A percentile compares a stretch with the other conserved stretches of the same genome.
phyloP scores from a whole-genome alignment of 2,329 filamentous ascomycete species.

The Scedosporium minutisporum region DNA sequence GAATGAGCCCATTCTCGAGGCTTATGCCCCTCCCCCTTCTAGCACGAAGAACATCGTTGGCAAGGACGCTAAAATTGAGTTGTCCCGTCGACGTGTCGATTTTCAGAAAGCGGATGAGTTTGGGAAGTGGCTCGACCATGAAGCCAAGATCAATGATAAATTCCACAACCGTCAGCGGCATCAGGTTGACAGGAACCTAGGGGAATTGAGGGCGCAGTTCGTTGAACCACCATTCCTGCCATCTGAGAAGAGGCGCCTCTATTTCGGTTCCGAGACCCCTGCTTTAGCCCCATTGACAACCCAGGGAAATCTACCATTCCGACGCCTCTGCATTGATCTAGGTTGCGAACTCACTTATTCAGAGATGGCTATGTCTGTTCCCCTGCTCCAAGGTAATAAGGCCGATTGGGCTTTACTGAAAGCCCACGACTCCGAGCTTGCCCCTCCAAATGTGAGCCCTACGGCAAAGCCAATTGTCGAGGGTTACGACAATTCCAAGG shows the following conservation, averaged over 20 bases:
- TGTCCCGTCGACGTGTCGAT: slow-evolving; percentile 62
- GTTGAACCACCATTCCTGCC: slow-evolving; percentile 79
- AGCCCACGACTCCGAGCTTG: slow-evolving; percentile 74
- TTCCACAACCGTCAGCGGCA: slow-evolving; percentile 30
- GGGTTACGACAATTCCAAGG: slow-evolving; percentile 71
- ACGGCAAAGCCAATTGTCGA: slow-evolving; percentile 42
- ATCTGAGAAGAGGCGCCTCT: slow-evolving; percentile 87
- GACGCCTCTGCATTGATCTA: slow-evolving; percentile 77
- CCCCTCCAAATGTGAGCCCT: slow-evolving; percentile 57
- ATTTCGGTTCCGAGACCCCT: slow-evolving; percentile 90
- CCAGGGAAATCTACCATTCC: slow-evolving; percentile 91
- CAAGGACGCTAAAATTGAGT: slow-evolving; percentile 59
- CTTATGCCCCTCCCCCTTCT: background rate
- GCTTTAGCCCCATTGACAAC: slow-evolving; percentile 91
- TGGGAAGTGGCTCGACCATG: slow-evolving; percentile 65
- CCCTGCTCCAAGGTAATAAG: slow-evolving; percentile 80
- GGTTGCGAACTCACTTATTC: slow-evolving; percentile 93
- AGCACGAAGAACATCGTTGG: slow-evolving; percentile 60
- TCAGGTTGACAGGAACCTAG: slow-evolving; percentile 32
- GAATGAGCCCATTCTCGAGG: slow-evolving; percentile 27
- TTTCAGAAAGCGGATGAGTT: slow-evolving; percentile 69
- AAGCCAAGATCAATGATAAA: slow-evolving; percentile 31
- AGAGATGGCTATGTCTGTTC: slow-evolving; percentile 93
- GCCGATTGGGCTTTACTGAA: slow-evolving; percentile 93
- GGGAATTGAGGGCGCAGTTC: slow-evolving; percentile 71